Conservation (phyloP, 1,284 basidiomycete genomes). For the Pterulicium gracile region DNA sequence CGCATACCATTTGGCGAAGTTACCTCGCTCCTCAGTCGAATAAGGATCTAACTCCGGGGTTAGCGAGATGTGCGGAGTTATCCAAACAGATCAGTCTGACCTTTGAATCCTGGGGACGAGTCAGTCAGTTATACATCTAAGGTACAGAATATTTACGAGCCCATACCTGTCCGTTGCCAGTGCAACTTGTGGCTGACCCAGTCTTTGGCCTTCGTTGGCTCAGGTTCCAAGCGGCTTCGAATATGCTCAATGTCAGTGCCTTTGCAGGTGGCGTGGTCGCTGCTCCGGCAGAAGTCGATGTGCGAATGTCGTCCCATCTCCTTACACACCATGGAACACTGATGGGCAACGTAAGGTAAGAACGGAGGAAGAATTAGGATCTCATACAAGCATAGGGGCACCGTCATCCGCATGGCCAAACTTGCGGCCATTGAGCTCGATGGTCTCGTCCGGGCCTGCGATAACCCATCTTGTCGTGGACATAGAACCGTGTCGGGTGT, state of each 20-base stretch:
- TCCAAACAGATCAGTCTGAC: no score
- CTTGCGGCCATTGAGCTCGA: slow-evolving; percentile 42
- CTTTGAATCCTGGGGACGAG: slow-evolving; percentile 25
- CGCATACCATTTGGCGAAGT: slow-evolving; percentile 46
- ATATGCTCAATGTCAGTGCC: slow-evolving; percentile 38
- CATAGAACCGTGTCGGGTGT: slow-evolving; percentile 58
- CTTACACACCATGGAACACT: slow-evolving; percentile 43
- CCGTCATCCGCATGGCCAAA: slow-evolving; percentile 49
- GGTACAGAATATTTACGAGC: no score
- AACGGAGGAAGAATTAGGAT: neutral
- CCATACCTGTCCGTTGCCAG: slow-evolving; percentile 48
- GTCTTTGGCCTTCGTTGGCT: slow-evolving; percentile 38
- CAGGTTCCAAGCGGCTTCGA: slow-evolving; percentile 27
- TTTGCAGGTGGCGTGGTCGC: slow-evolving; percentile 23
- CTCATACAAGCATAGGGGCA: slow-evolving; percentile 39
- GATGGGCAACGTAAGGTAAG: neutral
- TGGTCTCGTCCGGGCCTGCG: slow-evolving; percentile 34
- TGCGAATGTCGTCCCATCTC: slow-evolving; percentile 45
- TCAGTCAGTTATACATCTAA: no score
- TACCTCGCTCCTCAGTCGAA: slow-evolving; percentile 37
- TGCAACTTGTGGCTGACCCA: slow-evolving; percentile 41
- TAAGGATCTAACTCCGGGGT: slow-evolving; percentile 36
- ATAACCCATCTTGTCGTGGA: slow-evolving; percentile 43
- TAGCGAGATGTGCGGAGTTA: neutral
- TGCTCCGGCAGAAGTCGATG: slow-evolving; percentile 42